Conservation (phyloP, 2,329 filamentous ascomycete species). For the Fusarium newnesense region DNA sequence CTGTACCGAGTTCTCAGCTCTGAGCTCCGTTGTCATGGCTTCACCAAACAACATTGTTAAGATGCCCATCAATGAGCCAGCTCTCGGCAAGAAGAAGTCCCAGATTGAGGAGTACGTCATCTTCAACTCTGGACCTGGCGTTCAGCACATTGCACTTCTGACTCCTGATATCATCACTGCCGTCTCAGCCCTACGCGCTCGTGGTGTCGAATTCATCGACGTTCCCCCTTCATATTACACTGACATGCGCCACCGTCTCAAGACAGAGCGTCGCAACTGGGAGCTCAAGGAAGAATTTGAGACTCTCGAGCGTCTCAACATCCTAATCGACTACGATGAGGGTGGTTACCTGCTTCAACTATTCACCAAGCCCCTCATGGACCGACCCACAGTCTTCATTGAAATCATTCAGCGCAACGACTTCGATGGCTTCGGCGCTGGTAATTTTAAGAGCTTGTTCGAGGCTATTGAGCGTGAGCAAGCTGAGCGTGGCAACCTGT, state of each 20-base stretch:
- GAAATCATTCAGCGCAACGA: constrained; percentile 95
- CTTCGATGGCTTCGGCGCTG: constrained; percentile 92
- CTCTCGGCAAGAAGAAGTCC: constrained; percentile 86
- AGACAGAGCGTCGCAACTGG: constrained; percentile 69
- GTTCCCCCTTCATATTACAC: constrained; percentile 90
- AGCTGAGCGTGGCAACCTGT: constrained; percentile 84
- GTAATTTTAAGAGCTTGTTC: constrained; percentile 95
- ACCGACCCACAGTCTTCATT: constrained; percentile 93
- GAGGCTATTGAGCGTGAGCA: constrained; percentile 97
- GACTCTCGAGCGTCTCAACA: constrained; percentile 79
- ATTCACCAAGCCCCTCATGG: constrained; percentile 90
- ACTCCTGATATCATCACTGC: constrained; percentile 82
- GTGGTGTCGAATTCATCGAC: constrained; percentile 92
- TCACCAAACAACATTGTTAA: constrained; percentile 87
- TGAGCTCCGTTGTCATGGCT: constrained; percentile 91
- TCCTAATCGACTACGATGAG: constrained; percentile 96
- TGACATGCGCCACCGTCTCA: constrained; percentile 77
- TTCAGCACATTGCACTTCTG: constrained; percentile 92
- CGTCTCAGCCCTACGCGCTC: constrained; percentile 81
- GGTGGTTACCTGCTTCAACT: constrained; percentile 82
- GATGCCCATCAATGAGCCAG: constrained; percentile 99
- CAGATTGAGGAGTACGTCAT: constrained; percentile 95
- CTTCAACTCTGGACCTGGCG: constrained; percentile 89
- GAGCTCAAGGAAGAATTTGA: constrained; percentile 83
- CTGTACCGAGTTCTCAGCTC: constrained; percentile 89